phyloP scores from a whole-genome alignment of 305 asterid genomes.

The Solanum aculeatissimum region DNA sequence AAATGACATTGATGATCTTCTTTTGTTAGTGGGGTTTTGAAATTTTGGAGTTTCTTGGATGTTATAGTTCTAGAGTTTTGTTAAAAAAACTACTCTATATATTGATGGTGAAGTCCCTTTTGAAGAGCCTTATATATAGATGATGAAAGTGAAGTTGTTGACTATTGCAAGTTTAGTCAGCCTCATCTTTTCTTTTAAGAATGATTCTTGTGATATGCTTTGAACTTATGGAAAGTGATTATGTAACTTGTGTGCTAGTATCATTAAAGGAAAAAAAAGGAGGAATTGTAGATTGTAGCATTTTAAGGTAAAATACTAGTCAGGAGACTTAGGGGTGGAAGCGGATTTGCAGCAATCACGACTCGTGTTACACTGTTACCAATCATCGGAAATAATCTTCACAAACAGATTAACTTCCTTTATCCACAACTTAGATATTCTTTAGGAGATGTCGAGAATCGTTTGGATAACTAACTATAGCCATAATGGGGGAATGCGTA shows the following conservation, averaged over 20 bases:
- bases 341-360: neutral
- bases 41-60: neutral
- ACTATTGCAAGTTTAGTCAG: slow-evolving; percentile 21
- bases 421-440: neutral
- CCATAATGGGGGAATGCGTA: neutral
- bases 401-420: neutral
- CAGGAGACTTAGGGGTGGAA: neutral
- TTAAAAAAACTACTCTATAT: neutral
- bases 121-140: slow-evolving; percentile 31
- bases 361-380: neutral
- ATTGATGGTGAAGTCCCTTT: neutral
- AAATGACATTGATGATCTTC: slow-evolving; percentile 27
- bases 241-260: slow-evolving; percentile 2
- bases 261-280: neutral
- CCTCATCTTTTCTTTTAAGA: slow-evolving; percentile 9
- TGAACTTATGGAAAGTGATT: neutral
- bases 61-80: neutral
- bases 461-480: neutral
- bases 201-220: slow-evolving; percentile 19
- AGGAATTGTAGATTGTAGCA: neutral
- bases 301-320: neutral
- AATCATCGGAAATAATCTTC: neutral
- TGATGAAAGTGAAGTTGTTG: slow-evolving; percentile 1
- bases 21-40: neutral
- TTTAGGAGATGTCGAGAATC: neutral